A percentile compares a stretch with the other conserved stretches of the same genome.
Conservation (phyloP, 139 green algal species). For the Pycnococcus provasolii region DNA sequence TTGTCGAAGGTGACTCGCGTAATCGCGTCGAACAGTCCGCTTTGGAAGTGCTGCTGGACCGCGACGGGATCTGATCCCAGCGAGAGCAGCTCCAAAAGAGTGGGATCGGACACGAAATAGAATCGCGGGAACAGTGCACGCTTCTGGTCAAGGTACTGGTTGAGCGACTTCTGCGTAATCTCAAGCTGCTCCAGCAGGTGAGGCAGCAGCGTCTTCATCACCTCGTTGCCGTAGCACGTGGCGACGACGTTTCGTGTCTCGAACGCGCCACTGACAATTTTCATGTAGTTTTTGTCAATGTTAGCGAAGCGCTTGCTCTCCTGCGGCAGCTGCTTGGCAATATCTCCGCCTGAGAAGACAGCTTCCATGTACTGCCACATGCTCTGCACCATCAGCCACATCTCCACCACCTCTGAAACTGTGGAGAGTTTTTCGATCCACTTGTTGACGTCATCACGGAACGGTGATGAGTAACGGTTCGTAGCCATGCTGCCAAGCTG, state of each 20-base stretch:
- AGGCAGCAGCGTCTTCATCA: slow-evolving; percentile 82
- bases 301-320: slow-evolving; percentile 90
- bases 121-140: slow-evolving; percentile 88
- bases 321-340: slow-evolving; percentile 87
- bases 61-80: slow-evolving; percentile 75
- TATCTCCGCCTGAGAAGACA: slow-evolving; percentile 87
- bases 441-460: slow-evolving; percentile 70
- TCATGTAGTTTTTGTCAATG: slow-evolving; percentile 95
- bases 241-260: slow-evolving; percentile 74
- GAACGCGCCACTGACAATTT: slow-evolving; percentile 71
- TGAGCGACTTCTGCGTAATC: slow-evolving; percentile 86
- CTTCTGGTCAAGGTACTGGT: slow-evolving; percentile 88
- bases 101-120: slow-evolving; percentile 95
- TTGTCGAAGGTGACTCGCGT: slow-evolving; percentile 80
- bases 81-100: slow-evolving; percentile 90
- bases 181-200: slow-evolving; percentile 88
- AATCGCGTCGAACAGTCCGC: slow-evolving; percentile 84
- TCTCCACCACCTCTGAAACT: slow-evolving; percentile 83
- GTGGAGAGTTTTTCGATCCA: slow-evolving; percentile 68
- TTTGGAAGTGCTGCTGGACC: slow-evolving; percentile 91
- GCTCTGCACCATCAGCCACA: slow-evolving; percentile 83
- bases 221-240: slow-evolving; percentile 71
- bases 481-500: slow-evolving; percentile 77
- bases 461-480: slow-evolving; percentile 77
- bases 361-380: slow-evolving; percentile 97